Evolutionary conservation across 2,329 filamentous ascomycete species (phyloP).

Genomic region (Colletotrichum tamarilloi): DNA sequence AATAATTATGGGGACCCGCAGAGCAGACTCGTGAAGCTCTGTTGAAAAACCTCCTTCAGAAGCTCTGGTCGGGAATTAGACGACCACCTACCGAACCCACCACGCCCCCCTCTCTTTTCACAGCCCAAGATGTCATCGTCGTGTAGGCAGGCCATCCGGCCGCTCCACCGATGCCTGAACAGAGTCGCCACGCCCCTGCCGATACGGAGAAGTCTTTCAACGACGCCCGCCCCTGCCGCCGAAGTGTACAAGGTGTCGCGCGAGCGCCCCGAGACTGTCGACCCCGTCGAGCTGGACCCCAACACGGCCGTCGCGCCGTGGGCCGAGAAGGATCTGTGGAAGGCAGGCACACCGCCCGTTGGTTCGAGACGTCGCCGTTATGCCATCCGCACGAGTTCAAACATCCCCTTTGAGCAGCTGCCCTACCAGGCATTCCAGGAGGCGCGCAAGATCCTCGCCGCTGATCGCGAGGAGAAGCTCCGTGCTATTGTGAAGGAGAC

Average conservation of each 20-base stretch:
- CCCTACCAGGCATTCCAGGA: constrained; percentile 99
- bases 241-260: constrained; percentile 40
- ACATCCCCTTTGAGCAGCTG: constrained; percentile 90
- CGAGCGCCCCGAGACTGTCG: constrained; percentile 37
- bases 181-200: constrained; percentile 47
- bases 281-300: constrained; percentile 68
- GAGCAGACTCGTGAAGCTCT: constrained; percentile 26
- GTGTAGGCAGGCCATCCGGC: constrained; percentile 68
- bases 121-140: constrained; percentile 60
- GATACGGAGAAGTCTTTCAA: constrained; percentile 43
- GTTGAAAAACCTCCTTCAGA: constrained; percentile 18
- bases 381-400: constrained; percentile 71
- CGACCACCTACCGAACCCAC: constrained; percentile 3
- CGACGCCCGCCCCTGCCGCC: constrained; percentile 46
- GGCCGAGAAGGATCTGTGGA: constrained; percentile 76
- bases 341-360: constrained; percentile 76
- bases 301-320: constrained; percentile 72
- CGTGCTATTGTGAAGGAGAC: constrained; percentile 75
- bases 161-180: constrained; percentile 65
- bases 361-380: constrained; percentile 87
- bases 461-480: constrained; percentile 85
- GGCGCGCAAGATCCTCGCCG: constrained; percentile 83
- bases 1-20: constrained; percentile 34
- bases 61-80: constrained; percentile 11
- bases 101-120: constrained; percentile 12